Percentiles rank a stretch among this genome's conserved stretches.
Evolutionary conservation across 2,329 filamentous ascomycete genomes (phyloP).

Genomic region (Trichoderma sp.): DNA sequence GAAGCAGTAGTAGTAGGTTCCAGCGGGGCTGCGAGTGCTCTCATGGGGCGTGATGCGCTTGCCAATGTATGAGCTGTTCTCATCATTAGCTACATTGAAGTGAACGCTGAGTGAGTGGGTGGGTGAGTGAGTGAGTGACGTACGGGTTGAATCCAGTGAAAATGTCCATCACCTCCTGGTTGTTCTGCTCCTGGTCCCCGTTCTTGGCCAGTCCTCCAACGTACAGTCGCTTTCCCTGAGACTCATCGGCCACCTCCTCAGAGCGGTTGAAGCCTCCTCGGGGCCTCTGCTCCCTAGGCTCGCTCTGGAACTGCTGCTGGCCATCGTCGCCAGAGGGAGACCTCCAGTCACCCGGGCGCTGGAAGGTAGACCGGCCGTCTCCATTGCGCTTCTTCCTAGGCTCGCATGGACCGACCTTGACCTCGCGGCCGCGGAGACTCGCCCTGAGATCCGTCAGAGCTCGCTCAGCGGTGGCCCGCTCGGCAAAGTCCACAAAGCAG

Average conservation of each 20-base stretch:
- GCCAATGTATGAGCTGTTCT: slow-evolving; percentile 35
- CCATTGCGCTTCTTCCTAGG: slow-evolving; percentile 42
- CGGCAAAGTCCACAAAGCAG: slow-evolving; percentile 68
- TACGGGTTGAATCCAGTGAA: slow-evolving; percentile 44
- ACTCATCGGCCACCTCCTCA: slow-evolving; percentile 28
- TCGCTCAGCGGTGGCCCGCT: slow-evolving; percentile 52
- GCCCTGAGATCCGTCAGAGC: slow-evolving; percentile 53
- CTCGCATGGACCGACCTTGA: slow-evolving; percentile 64
- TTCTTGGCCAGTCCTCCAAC: slow-evolving; percentile 51
- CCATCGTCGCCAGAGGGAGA: slow-evolving; percentile 21
- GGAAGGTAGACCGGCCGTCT: slow-evolving; percentile 30
- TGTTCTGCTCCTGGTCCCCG: slow-evolving; percentile 46
- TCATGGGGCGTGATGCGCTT: slow-evolving; percentile 58
- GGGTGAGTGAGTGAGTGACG: slow-evolving; percentile 28
- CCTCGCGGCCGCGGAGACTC: slow-evolving; percentile 53
- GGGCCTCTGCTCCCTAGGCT: slow-evolving; percentile 27
- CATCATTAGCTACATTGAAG: background rate
- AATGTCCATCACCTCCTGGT: slow-evolving; percentile 44
- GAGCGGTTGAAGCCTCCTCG: slow-evolving; percentile 33
- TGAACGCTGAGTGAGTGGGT: background rate
- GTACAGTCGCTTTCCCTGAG: slow-evolving; percentile 43
- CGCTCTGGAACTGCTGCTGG: slow-evolving; percentile 13
- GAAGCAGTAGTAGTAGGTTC: slow-evolving; percentile 62
- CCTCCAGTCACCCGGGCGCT: slow-evolving; percentile 47
- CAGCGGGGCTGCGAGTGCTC: slow-evolving; percentile 49